Conservation (phyloP, 805 yeast species). For the Zygotorulaspora danielsina region DNA sequence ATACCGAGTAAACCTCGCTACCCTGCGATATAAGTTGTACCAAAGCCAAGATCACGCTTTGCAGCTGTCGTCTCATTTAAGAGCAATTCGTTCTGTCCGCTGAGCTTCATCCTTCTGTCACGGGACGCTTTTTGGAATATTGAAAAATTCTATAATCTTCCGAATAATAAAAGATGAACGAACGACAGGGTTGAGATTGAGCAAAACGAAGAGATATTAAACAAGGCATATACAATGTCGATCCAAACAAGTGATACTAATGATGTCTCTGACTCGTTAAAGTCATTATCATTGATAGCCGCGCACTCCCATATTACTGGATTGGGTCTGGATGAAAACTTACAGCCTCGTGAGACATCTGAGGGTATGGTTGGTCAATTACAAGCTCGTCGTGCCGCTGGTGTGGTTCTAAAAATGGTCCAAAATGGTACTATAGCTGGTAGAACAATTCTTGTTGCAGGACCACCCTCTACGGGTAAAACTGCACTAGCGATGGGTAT, state of each 20-base stretch:
- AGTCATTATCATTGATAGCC: constrained; percentile 76
- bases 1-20: no score
- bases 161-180: neutral
- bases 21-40: no score
- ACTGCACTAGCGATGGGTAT: constrained; percentile 97
- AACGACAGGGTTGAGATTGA: neutral
- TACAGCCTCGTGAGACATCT: constrained; percentile 72
- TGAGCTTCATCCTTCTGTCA: neutral
- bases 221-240: constrained; percentile 36
- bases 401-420: constrained; percentile 86
- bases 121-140: neutral
- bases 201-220: no score
- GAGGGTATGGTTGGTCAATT: constrained; percentile 98
- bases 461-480: constrained; percentile 98
- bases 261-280: constrained; percentile 44
- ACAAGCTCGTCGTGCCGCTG: constrained; percentile 95
- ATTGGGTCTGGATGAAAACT: constrained; percentile 87
- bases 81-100: neutral
- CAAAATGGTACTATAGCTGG: constrained; percentile 95
- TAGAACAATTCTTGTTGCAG: constrained; percentile 90
- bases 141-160: neutral
- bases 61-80: no score
- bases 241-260: constrained; percentile 39
- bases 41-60: no score
- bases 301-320: constrained; percentile 99